Evolutionary conservation across 1,139 yeast genomes (phyloP).

Genomic region (Diutina catenulata): DNA sequence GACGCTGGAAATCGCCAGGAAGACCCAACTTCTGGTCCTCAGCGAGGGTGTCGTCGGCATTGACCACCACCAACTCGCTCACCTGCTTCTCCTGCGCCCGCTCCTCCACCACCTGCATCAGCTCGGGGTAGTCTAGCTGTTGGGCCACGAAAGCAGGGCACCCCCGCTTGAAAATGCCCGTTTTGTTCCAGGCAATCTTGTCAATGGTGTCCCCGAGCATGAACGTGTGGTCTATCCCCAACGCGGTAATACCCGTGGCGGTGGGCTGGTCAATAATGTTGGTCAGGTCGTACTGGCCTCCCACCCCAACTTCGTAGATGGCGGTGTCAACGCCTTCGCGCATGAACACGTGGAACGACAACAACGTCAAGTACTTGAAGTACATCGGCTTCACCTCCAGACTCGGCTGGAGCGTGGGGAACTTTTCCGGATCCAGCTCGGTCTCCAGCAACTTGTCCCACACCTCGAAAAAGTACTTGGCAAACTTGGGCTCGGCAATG

Average conservation of each 20-base stretch:
- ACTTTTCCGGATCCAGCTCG: slow-evolving; percentile 39
- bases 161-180: slow-evolving; percentile 74
- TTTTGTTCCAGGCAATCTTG: slow-evolving; percentile 92
- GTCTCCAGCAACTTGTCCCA: slow-evolving; percentile 72
- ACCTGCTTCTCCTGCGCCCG: slow-evolving; percentile 58
- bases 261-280: slow-evolving; percentile 73
- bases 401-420: slow-evolving; percentile 60
- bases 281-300: slow-evolving; percentile 94
- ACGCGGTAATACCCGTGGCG: slow-evolving; percentile 73
- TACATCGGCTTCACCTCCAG: slow-evolving; percentile 78
- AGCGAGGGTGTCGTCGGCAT: slow-evolving; percentile 15
- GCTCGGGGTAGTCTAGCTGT: slow-evolving; percentile 41
- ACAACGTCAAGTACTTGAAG: slow-evolving; percentile 77
- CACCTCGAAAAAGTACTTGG: slow-evolving; percentile 85
- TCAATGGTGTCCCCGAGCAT: slow-evolving; percentile 84
- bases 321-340: slow-evolving; percentile 87
- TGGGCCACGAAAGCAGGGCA: slow-evolving; percentile 56
- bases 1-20: slow-evolving; percentile 74
- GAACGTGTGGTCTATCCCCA: slow-evolving; percentile 88
- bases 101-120: slow-evolving; percentile 38
- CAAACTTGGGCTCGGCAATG: slow-evolving; percentile 64
- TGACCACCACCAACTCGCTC: slow-evolving; percentile 40
- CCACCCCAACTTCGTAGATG: slow-evolving; percentile 95
- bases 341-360: slow-evolving; percentile 84
- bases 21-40: slow-evolving; percentile 51